Base-by-base conservation (phyloP, 2,329 filamentous ascomycete genomes). In the Pseudomassariella vexata region DNA sequence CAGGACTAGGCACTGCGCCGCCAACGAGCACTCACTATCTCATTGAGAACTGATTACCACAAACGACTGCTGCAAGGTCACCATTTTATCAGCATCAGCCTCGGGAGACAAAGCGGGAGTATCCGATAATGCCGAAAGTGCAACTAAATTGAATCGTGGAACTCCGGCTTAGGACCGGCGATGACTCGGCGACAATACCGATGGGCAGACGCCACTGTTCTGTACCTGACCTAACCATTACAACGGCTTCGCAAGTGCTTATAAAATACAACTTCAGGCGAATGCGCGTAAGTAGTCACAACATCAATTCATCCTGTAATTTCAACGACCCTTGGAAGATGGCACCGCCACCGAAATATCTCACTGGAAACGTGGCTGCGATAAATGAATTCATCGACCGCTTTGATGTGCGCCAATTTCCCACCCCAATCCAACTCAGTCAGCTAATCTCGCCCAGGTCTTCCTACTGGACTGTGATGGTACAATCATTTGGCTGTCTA, bases 391-490 rank as follows among this genome's bases (percentile, higher is more conserved):
- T 98, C 56, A 68, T 98, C 39, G 82, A 86, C 62, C 78, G 78
- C 54, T 98, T 95, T 54, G 92, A 98, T 68, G 92, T 95, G 63
- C 63, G 87, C 19, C n/a, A n/a, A n/a, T n/a, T n/a, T n/a, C n/a
- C n/a, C n/a, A n/a, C n/a, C n/a, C n/a, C n/a, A n/a, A n/a, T n/a
- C n/a, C n/a, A n/a, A n/a, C n/a, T n/a, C n/a, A n/a, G n/a, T n/a
- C n/a, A n/a, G n/a, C n/a, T n/a, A n/a, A n/a, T n/a, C n/a, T n/a
- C n/a, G n/a, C 38, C 36, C 46, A 94, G 87, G 79, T 85, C 21
- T 96, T 98, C 54, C 69, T 98, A 9, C 86, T 98, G 52, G 92
- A 98, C 57, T 98, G 92, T 63, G 92, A 98, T 76, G 92, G 90
- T 94, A 67, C 50, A 68, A 53, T n/a, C 12, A 22, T 21, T n/a